These are phyloP conservation scores for Fistulinella prunicolor DNA, from an alignment of 768 basidiomycete species.

Conservation along the genomic window DNA sequence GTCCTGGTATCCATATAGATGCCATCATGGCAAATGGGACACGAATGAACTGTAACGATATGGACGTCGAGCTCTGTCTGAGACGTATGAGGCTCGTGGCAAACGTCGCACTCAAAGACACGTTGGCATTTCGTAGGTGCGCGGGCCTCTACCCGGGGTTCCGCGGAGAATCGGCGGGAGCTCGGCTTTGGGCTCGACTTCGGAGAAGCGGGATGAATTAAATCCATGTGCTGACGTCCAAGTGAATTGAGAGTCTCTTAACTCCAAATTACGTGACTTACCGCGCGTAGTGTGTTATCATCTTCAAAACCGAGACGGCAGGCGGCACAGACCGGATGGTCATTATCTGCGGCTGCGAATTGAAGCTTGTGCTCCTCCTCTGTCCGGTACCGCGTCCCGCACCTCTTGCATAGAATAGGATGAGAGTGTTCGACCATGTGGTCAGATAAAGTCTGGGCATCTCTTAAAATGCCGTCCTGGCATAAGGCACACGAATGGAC, in stretches of 20 bases:
- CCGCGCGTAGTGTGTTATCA: constrained; percentile 28
- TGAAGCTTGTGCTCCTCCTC: constrained; percentile 39
- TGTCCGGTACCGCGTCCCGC: constrained; percentile 30
- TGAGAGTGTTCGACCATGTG: constrained; percentile 29
- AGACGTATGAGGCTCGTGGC: constrained; percentile 21
- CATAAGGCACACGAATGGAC: constrained; percentile 28
- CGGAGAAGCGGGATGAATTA: constrained; percentile 14
- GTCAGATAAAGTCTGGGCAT: constrained; percentile 25
- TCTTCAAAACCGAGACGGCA: constrained; percentile 38
- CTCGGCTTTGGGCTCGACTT: constrained; percentile 10
- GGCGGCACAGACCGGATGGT: constrained; percentile 36
- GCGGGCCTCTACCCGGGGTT: constrained; percentile 5
- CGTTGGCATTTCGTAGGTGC: not conserved
- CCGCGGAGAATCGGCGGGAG: constrained; percentile 10
- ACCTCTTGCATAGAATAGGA: constrained; percentile 26
- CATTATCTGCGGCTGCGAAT: constrained; percentile 34
- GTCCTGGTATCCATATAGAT: constrained; percentile 25
- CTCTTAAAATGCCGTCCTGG: constrained; percentile 29
- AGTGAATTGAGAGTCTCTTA: constrained; percentile 8
- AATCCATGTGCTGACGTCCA: constrained; percentile 18
- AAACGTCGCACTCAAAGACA: constrained; percentile 21
- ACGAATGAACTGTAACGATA: constrained; percentile 30
- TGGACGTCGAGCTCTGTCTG: constrained; percentile 31
- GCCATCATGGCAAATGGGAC: constrained; percentile 33
- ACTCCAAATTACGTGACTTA: constrained; percentile 18